These are phyloP conservation scores for Sporobolomyces pararoseus DNA, from an alignment of 768 basidiomycete genomes.

Conservation along the genomic window DNA sequence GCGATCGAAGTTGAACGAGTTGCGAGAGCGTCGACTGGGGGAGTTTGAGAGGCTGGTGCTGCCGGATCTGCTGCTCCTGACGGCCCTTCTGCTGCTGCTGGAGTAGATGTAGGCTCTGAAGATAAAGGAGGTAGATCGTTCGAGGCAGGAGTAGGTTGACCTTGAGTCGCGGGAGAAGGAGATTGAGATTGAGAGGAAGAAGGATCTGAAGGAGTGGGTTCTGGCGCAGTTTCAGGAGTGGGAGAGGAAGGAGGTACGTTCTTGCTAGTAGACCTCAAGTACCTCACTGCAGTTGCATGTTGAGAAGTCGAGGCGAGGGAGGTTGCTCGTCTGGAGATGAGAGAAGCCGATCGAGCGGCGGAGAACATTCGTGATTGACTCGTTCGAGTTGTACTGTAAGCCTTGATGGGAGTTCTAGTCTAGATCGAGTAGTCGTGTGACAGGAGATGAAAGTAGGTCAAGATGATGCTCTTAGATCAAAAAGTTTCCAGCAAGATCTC, in stretches of 20 bases:
- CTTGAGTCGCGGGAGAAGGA: constrained; percentile 6
- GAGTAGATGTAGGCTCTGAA: neutral
- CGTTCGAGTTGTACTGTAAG: no score
- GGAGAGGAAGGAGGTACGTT: constrained; percentile 18
- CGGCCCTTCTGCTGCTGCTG: constrained; percentile 2
- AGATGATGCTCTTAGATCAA: neutral
- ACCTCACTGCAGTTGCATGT: neutral
- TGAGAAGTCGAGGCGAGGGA: neutral
- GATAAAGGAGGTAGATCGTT: constrained; percentile 10
- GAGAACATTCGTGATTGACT: neutral
- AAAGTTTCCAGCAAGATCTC: no score
- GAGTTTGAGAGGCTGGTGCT: constrained; percentile 8
- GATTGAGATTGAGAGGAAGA: neutral
- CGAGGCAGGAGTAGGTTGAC: constrained; percentile 7
- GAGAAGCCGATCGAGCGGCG: constrained; percentile 15
- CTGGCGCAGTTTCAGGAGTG: constrained; percentile 9
- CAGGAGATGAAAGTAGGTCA: neutral
- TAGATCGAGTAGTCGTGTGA: neutral
- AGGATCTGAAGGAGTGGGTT: constrained; percentile 4
- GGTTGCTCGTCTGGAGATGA: neutral
- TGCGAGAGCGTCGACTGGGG: constrained; percentile 26
- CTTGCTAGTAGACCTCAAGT: constrained; percentile 20
- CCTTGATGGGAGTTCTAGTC: no score
- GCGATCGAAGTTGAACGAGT: constrained; percentile 31
- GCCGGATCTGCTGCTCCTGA: constrained; percentile 3